Evolutionary conservation across 2,329 filamentous ascomycete species (phyloP), one percentile per base, ranked within the genome.

Genomic region (Diaporthe longicolla): DNA sequence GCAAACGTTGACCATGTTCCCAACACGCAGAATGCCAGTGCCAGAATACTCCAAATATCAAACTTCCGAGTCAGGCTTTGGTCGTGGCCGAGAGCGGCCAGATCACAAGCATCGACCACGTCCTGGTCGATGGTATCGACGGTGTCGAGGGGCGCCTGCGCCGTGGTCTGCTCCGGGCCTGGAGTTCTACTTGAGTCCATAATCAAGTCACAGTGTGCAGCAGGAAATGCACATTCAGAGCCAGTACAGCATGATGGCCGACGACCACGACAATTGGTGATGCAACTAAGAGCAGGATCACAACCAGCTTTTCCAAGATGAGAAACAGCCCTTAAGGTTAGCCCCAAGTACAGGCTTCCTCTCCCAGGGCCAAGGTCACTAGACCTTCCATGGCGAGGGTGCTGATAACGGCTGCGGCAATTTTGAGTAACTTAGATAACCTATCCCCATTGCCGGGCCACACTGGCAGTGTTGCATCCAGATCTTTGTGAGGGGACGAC

Each of bases 1-100:
- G 89, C 89, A 75, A 90, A 88, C 0, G 88, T 90, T 0, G 87
- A 88, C 84, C 88, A 91, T 6, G 89, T 90, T 73, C 89, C 89
- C 40, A 90, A 82, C 19, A 91, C 87, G 73, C 85, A 88, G 74
- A 91, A 89, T 37, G 89, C 87, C 26, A 91, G 83, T 26, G 87
- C 86, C 15, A 91, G 82, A 87, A 91, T 89, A 79, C 87, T 89
- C 86, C 85, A 87, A 9, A 86, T 79, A 78, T 84, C 84, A 78
- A 91, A 90, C 77, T 90, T 86, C 74, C 84, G 83, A 4, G 80
- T 77, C 54, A 86, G 81, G 21, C 77, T 77, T 79, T 86, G 82
- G 57, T 78, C 79, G 76, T 86, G 84, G 75, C 84, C 84, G 19
- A 86, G 78, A 50, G 80, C 80, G 37, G 84, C 84, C 32, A 86